These are phyloP conservation scores for Podospora fimiseda DNA, from an alignment of 495 filamentous ascomycete genomes.

Conservation along the genomic window DNA sequence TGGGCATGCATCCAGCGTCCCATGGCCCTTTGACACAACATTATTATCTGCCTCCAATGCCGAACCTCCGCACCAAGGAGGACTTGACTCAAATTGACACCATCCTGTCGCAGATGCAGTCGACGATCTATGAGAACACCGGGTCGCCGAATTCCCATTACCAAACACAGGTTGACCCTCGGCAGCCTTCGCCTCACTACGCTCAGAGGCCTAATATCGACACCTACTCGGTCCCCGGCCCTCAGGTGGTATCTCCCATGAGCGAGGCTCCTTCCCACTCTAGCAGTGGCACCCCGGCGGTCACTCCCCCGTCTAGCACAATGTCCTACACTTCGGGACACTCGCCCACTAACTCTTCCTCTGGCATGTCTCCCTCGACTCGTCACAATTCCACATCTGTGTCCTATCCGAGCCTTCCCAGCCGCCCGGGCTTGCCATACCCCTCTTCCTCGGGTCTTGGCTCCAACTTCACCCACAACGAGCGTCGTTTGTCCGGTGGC, in stretches of 20 bases:
- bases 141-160: conserved; percentile 44
- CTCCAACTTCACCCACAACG: conserved; percentile 70
- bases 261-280: conserved; percentile 50
- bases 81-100: conserved; percentile 88
- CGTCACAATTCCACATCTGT: conserved; percentile 53
- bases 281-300: conserved; percentile 62
- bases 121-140: conserved; percentile 87
- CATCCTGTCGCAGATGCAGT: conserved; percentile 89
- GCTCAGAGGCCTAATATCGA: conserved; percentile 35
- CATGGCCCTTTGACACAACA: conserved; percentile 55
- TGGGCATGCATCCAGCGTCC: conserved; percentile 39
- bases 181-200: conserved; percentile 66
- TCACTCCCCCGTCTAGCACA: conserved; percentile 84
- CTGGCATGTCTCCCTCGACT: conserved; percentile 57
- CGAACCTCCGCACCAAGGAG: conserved; percentile 83
- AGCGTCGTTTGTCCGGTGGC: conserved; percentile 78
- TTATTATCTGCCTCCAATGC: conserved; percentile 77
- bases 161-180: conserved; percentile 47
- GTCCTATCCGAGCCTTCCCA: conserved; percentile 73
- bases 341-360: conserved; percentile 65
- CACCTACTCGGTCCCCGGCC: conserved; percentile 49
- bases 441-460: conserved; percentile 73
- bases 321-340: conserved; percentile 81
- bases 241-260: conserved; percentile 53
- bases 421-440: conserved; percentile 52